Base-by-base conservation (phyloP, 106 monocot species). In the Dendrobium chrysotoxum region DNA sequence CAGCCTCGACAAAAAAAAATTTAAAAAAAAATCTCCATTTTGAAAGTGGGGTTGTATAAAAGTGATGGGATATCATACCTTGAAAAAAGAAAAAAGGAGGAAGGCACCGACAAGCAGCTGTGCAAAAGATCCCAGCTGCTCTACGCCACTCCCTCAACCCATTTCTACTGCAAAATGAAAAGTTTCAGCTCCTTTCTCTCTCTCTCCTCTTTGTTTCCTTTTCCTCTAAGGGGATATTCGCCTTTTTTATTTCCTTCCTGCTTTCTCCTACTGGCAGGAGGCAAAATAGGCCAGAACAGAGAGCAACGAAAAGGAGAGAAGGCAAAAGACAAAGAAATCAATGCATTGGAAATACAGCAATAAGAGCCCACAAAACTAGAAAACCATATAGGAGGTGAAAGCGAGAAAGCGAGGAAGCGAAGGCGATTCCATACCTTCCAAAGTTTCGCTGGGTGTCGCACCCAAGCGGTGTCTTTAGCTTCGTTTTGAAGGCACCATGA, bases 331-430 rank as follows among this genome's bases (percentile, higher is more conserved):
- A 28, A 71, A 71, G 16, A 71, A 71, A 71, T 71, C 35, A 41
- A 74, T 74, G 74, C 40, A 74, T 41, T 74, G 74, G 3, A 71
- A 71, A 74, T 42, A 0, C 40, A 74, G 74, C 74, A 74, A 74
- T 70, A 35, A 70, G 13, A 31, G 31, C 28, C 61, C 15, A 66
- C 28, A 35, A 6, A 68, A 31, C 13, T 21, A 23, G 31, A 70
- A 23, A 70, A 61, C 61, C 50, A 50, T 50, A 64, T 38, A 31
- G 35, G 35, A 41, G 38, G 74, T 41, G 41, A 74, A 40, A 74
- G 21, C 41, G 21, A n/a, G 41, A 74, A 40, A 74, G 21, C 41
- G 21, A n/a, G 74, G 74, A 40, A 41, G 74, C 40, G 74, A 74
- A 74, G 41, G 74, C n/a, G 74, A 71, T 71, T 71, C 31, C 71